Conservation (phyloP, 805 yeast species). For the Myxozyma nipponensis region DNA sequence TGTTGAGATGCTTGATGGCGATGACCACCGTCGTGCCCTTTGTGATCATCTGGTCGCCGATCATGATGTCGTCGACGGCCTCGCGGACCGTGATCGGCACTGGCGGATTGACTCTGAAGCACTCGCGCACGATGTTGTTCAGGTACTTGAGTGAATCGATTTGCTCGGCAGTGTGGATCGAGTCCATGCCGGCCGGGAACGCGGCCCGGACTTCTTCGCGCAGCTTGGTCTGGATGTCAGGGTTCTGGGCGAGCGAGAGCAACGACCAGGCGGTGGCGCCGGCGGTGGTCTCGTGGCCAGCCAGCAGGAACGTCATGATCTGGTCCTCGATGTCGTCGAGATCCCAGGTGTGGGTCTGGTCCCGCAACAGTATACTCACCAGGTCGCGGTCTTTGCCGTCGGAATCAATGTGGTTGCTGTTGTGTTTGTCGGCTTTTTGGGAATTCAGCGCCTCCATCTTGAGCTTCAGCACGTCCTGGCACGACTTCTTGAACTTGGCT, state of each 20-base stretch:
- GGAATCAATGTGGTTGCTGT: no score
- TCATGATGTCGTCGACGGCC: conserved; percentile 12
- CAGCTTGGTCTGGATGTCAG: conserved; percentile 13
- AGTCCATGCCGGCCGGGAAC: conserved; percentile 18
- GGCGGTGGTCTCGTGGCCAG: conserved; percentile 27
- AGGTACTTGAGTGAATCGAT: conserved; percentile 14
- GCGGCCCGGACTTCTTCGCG: conserved; percentile 17
- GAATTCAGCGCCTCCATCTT: conserved; percentile 10
- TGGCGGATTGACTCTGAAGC: conserved; percentile 15
- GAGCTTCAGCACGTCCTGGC: conserved; percentile 5
- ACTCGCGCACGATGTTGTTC: conserved; percentile 17
- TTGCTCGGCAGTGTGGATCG: conserved; percentile 7
- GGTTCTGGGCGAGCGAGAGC: conserved; percentile 9
- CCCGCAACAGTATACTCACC: conserved; percentile 15
- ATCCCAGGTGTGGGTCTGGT: conserved; percentile 12
- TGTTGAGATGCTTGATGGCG: conserved; percentile 10
- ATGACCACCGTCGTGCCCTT: conserved; percentile 18
- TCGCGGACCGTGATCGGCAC: conserved; percentile 21
- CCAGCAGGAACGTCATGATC: conserved; percentile 22
- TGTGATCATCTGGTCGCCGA: conserved; percentile 5
- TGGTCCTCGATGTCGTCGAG: conserved; percentile 23
- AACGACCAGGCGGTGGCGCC: conserved; percentile 17
- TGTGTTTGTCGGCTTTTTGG: conserved; percentile 7
- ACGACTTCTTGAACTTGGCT: conserved; percentile 7
- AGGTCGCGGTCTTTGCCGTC: conserved; percentile 22